Conservation (phyloP, 2,329 filamentous ascomycete genomes). For the Mycocentrospora acerina region DNA sequence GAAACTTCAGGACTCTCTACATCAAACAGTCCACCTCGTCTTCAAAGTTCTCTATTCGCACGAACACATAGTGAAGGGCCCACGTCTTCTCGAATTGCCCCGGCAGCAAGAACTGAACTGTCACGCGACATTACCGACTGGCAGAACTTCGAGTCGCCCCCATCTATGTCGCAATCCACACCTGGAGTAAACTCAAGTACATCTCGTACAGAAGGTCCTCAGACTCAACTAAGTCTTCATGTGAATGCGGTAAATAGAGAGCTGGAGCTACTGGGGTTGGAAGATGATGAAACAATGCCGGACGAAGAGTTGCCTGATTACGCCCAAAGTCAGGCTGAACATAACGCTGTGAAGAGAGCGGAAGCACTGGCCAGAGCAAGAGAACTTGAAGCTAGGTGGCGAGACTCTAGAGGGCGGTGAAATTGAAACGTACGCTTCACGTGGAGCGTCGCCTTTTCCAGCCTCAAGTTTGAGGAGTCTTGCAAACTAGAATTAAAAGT, state of each 20-base stretch:
- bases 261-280: constrained; percentile 32
- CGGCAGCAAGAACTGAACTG: no score
- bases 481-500: no score
- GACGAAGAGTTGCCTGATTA: constrained; percentile 50
- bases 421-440: constrained; percentile 1
- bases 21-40: constrained; percentile 31
- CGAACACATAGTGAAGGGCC: constrained; percentile 14
- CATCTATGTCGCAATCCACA: constrained; percentile 8
- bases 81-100: no score
- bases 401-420: constrained; percentile 12
- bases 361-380: constrained; percentile 48
- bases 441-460: no score
- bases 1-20: constrained; percentile 33
- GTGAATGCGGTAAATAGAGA: constrained; percentile 32
- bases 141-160: constrained; percentile 29
- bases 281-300: constrained; percentile 32
- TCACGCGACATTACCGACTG: constrained; percentile 21
- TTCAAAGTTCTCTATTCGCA: constrained; percentile 39
- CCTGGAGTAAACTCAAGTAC: constrained; percentile 15
- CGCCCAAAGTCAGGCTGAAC: constrained; percentile 50
- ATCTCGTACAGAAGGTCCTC: constrained; percentile 12
- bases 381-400: constrained; percentile 50
- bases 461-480: no score
- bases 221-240: constrained; percentile 18
- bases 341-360: constrained; percentile 40